Percentiles rank a stretch among this genome's conserved stretches.
These are phyloP conservation scores for Nakazawaea ishiwadae DNA, from an alignment of 805 yeast genomes.

Conservation along the genomic window DNA sequence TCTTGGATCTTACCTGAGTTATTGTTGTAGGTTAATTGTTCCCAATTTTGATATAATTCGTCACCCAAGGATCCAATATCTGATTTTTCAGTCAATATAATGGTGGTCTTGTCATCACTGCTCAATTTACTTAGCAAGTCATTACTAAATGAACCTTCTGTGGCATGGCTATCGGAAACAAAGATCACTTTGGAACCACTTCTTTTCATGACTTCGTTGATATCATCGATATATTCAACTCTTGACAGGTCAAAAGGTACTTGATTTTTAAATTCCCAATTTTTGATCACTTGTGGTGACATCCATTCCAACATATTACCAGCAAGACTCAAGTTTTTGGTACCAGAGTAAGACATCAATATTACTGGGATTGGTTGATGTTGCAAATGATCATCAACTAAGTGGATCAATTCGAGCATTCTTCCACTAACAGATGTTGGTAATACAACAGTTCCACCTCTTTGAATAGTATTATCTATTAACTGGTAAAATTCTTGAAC, in stretches of 20 bases:
- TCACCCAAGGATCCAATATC: conserved; percentile 42
- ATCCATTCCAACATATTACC: conserved; percentile 94
- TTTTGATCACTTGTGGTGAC: conserved; percentile 78
- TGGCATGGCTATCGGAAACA: conserved; percentile 63
- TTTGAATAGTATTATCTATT: conserved; percentile 60
- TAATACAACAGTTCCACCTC: conserved; percentile 76
- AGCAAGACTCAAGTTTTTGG: conserved; percentile 75
- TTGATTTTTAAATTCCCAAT: conserved; percentile 71
- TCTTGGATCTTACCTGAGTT: conserved; percentile 43
- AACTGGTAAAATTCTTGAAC: conserved; percentile 58
- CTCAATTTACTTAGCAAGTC: conserved; percentile 53
- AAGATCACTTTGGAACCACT: conserved; percentile 78
- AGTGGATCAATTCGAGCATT: conserved; percentile 69
- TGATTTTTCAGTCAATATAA: conserved; percentile 70
- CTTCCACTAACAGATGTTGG: conserved; percentile 83
- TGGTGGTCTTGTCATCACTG: conserved; percentile 58
- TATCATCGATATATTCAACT: conserved; percentile 44
- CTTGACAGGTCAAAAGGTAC: conserved; percentile 76
- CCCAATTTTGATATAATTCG: conserved; percentile 53
- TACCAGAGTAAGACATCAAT: conserved; percentile 73
- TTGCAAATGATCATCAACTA: conserved; percentile 63
- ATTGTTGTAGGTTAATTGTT: conserved; percentile 30
- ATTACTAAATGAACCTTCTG: conserved; percentile 57
- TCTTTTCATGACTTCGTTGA: conserved; percentile 41
- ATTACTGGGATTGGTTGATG: conserved; percentile 65